Conservation (phyloP, 1,139 yeast genomes). For the Zygoascus meyerae region DNA sequence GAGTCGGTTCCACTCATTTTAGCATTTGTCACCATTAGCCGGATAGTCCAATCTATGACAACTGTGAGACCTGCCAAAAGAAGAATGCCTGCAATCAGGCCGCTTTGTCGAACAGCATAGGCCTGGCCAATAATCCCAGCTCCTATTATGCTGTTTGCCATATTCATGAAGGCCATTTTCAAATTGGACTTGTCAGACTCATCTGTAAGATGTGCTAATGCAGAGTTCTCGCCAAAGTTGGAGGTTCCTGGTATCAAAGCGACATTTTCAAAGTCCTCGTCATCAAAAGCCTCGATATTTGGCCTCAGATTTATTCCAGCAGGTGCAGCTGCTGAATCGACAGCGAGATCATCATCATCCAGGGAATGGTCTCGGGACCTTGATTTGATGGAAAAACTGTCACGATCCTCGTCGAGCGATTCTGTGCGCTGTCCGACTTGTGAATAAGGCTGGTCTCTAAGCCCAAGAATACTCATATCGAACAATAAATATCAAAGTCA, state of each 20-base stretch:
- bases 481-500: too few species aligned
- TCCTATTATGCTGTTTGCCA: conserved; percentile 88
- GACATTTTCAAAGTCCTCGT: conserved; percentile 12
- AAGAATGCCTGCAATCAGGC: conserved; percentile 67
- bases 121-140: conserved; percentile 97
- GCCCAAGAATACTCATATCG: too few species aligned
- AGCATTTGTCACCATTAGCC: conserved; percentile 75
- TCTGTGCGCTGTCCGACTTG: conserved; percentile 5
- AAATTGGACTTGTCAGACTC: conserved; percentile 45
- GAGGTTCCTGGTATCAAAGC: conserved; percentile 10
- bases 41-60: conserved; percentile 81
- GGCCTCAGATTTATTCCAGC: not conserved
- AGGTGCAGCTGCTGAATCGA: not conserved
- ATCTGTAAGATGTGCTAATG: conserved; percentile 24
- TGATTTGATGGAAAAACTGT: not conserved
- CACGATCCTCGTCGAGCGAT: not conserved
- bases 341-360: conserved; percentile 1
- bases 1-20: conserved; percentile 68
- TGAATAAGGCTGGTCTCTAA: not conserved
- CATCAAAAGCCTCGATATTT: conserved; percentile 10
- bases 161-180: conserved; percentile 91
- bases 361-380: not conserved
- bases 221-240: conserved; percentile 18
- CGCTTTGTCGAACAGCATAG: conserved; percentile 76
- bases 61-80: conserved; percentile 55